Evolutionary conservation across 371 early-diverging fungal genomes (phyloP), one percentile per base, ranked within the genome.

Genomic region (Lichtheimia ramosa): DNA sequence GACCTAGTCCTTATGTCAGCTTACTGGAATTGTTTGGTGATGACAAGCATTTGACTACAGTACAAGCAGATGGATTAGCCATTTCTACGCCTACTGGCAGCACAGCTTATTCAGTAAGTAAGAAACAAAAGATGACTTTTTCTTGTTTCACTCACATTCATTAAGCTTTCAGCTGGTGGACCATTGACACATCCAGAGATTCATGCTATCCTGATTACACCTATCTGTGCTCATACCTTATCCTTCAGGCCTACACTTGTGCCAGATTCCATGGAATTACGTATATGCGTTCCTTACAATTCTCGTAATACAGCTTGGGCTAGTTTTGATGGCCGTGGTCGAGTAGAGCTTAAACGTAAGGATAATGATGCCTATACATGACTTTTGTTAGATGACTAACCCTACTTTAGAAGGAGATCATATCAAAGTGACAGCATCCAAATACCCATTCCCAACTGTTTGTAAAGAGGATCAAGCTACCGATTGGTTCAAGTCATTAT

Each of bases 41-140:
- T 56, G 90, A 92, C 51, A 76, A 83, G 55, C 94, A 91, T 54
- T 69, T 94, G 56, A 93, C 94, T 3, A 89, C 89, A 0, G 87
- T 92, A 0, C 91, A 91, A 64, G 94, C 95, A 0, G 98, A 98
- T 62, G 98, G 98, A 0, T 75, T 98, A 62, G 91, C 92, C 25
- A 79, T 98, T 39, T 86, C 96, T 1, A 97, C 98, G 0, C 96
- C 97, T 0, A 97, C 98, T 0, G 98, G 98, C n/a, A 95, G 95
- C 4, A 97, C 98, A 0, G 98, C 98, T 1, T 97, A 97, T 66
- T 92, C 92, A 15, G 84, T 91, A 77, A 82, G 81, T 25, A 15
- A 21, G 7, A n/a, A n/a, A 39, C 25, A 43, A 13, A 40, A 18
- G 25, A 8, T 6, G 5, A 8, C 2, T 34, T 2, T 34, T 8